Base-by-base conservation (phyloP, 805 yeast genomes). In the Nakazawaea ambrosiae region DNA sequence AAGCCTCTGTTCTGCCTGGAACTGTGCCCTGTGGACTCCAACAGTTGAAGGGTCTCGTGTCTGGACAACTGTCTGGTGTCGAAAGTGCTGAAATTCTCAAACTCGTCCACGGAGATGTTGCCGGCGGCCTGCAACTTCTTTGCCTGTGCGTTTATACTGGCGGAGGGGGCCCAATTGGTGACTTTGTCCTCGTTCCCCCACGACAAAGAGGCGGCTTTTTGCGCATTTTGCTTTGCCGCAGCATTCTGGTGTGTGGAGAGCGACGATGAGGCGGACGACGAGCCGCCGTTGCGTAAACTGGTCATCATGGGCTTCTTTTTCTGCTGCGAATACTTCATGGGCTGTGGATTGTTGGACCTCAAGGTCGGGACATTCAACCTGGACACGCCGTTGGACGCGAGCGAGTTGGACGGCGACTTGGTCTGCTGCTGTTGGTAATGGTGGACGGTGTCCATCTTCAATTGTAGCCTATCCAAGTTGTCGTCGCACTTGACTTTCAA, bases 381-480 rank as follows among this genome's bases (percentile, higher is more conserved):
- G 3, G 54, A 37, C n/a, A n/a, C n/a, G 4, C 49, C 36, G 7
- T 45, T 42, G 5, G 45, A 14, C 12, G 20, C 26, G 5, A 39
- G 14, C 2, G 35, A 25, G 25, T 27, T 31, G 7, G 37, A 17
- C 8, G 38, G 32, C 5, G 41, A 38, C 24, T 29, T 38, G 12
- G 15, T 37, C 20, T 17, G 18, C 14, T 12, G 16, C 12, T n/a
- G 6, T 12, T 14, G 5, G 3, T 16, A 17, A n/a, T 27, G 17
- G 16, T 20, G 11, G 5, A 22, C 4, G 5, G 36, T 9, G 12
- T 33, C 46, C 19, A 51, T 30, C 25, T 45, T 45, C 6, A 32
- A 32, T 19, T 53, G 55, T n/a, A 56, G 32, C 34, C 73, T 50
- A 2, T 62, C 69, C 36, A 67, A 37, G 48, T 70, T 71, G 10